Evolutionary conservation across 805 yeast genomes (phyloP).

Genomic region (Ogataea methanolica): DNA sequence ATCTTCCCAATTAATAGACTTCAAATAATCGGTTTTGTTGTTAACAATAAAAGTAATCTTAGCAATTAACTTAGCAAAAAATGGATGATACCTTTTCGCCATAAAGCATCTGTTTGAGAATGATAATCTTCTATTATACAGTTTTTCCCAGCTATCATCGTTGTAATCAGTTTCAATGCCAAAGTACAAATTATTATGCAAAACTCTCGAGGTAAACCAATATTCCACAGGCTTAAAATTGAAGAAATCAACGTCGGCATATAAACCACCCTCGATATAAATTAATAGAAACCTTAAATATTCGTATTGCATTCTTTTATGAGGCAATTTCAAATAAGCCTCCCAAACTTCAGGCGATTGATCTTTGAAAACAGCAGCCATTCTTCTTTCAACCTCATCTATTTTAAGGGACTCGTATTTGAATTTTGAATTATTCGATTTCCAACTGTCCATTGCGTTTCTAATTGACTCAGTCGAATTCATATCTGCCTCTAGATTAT

Average conservation of each 20-base stretch:
- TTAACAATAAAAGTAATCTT: constrained; percentile 14
- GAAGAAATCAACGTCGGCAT: constrained; percentile 49
- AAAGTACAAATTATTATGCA: constrained; percentile 11
- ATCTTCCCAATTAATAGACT: constrained; percentile 11
- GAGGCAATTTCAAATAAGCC: constrained; percentile 43
- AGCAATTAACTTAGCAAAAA: constrained; percentile 20
- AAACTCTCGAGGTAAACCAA: constrained; percentile 16
- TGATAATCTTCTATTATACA: constrained; percentile 16
- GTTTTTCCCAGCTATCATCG: constrained; percentile 14
- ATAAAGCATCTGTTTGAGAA: constrained; percentile 15
- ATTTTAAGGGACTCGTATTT: constrained; percentile 4
- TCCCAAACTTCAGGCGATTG: constrained; percentile 41
- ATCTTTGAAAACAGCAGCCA: constrained; percentile 7
- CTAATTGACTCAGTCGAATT: neutral
- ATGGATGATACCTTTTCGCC: constrained; percentile 22
- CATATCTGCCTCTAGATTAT: neutral
- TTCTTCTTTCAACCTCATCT: constrained; percentile 5
- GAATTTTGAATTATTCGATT: neutral
- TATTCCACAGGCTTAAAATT: constrained; percentile 37
- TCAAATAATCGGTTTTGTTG: constrained; percentile 2
- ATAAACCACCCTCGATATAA: constrained; percentile 49
- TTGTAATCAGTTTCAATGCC: constrained; percentile 21
- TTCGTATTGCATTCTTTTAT: constrained; percentile 42
- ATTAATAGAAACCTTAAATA: constrained; percentile 47
- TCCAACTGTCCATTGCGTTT: neutral